Evolutionary conservation across 306 rosid genomes (phyloP), one percentile per base, ranked within the genome.

Genomic region (Cucurbita moschata): DNA sequence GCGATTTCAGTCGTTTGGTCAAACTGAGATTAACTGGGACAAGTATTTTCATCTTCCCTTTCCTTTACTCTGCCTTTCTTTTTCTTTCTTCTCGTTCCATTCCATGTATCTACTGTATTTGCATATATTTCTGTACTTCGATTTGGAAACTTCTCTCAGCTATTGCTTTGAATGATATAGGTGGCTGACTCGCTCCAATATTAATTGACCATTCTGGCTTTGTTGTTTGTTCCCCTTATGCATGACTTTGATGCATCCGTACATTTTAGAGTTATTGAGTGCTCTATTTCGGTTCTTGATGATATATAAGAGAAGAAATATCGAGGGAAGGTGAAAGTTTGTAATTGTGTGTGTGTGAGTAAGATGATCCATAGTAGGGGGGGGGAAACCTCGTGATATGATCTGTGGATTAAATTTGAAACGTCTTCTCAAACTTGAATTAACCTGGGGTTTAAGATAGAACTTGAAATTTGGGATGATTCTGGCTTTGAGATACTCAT

Each of bases 1-100:
- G 42, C 78, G 82, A 44, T 64, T 87, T 9, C 86, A 79, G 7
- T 73, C 94, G 53, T 82, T 85, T 52, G 92, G 88, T 72, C 92
- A 85, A 38, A 79, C 97, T 58, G 98, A 93, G 82, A 87, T 93
- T 77, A 87, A 86, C 79, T 93, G 98, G 98, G 97, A 90, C 86
- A 88, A 88, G 98, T 93, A 75, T 49, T 85, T 37, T 77, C 5
- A 12, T 37, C 69, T 16, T 62, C 67, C 15, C 10, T 54, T 67
- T 30, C 8, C 5, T 54, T 53, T 30, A 44, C 26, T n/a, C 15
- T 61, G 4, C 60, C 51, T 50, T 43, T 19, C 7, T 26, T 50
- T 42, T 42, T 16, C 49, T 39, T 19, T 14, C 43, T 21, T 53
- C 53, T 21, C n/a, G 14, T 70, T 75, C 14, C 62, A 14, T 59